Evolutionary conservation across 2,329 filamentous ascomycete genomes (phyloP).

Genomic region (Fusarium equiseti): DNA sequence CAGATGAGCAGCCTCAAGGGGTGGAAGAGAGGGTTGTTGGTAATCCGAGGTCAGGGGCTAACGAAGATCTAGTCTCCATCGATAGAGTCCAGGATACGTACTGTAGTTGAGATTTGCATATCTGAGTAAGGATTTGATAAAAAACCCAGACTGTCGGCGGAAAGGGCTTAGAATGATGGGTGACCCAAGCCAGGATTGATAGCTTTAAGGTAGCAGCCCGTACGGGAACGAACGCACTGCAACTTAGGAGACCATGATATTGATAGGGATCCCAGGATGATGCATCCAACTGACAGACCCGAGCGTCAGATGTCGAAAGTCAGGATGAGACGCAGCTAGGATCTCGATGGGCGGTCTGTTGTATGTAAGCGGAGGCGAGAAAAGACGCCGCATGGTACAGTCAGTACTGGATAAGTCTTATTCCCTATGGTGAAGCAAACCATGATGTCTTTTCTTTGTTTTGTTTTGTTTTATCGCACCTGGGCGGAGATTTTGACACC

Average conservation of each 20-base stretch:
- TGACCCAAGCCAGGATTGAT: constrained; percentile 32
- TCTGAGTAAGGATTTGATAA: constrained; percentile 22
- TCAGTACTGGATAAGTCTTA: constrained; percentile 11
- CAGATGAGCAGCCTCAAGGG: constrained; percentile 7
- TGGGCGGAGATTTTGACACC: constrained; percentile 5
- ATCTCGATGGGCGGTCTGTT: constrained; percentile 31
- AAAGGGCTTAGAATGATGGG: constrained; percentile 39
- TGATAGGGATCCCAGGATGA: constrained; percentile 30
- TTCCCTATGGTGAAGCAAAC: neutral
- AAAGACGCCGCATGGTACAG: neutral
- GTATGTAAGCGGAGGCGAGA: constrained; percentile 15
- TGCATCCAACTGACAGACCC: constrained; percentile 20
- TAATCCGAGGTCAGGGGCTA: constrained; percentile 9
- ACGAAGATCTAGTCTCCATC: constrained; percentile 41
- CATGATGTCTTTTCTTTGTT: constrained; percentile 1
- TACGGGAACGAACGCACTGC: constrained; percentile 38
- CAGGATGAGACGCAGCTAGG: constrained; percentile 34
- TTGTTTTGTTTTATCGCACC: constrained; percentile 12
- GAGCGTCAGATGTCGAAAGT: constrained; percentile 27
- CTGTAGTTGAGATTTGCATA: constrained; percentile 33
- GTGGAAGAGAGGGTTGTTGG: constrained; percentile 7
- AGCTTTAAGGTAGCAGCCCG: constrained; percentile 36
- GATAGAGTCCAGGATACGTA: constrained; percentile 33
- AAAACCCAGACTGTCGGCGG: constrained; percentile 27
- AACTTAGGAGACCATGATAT: constrained; percentile 29